A percentile compares a stretch with the other conserved stretches of the same genome.
Conservation (phyloP, 805 yeast genomes). For the Kodamaea neixiangensis region DNA sequence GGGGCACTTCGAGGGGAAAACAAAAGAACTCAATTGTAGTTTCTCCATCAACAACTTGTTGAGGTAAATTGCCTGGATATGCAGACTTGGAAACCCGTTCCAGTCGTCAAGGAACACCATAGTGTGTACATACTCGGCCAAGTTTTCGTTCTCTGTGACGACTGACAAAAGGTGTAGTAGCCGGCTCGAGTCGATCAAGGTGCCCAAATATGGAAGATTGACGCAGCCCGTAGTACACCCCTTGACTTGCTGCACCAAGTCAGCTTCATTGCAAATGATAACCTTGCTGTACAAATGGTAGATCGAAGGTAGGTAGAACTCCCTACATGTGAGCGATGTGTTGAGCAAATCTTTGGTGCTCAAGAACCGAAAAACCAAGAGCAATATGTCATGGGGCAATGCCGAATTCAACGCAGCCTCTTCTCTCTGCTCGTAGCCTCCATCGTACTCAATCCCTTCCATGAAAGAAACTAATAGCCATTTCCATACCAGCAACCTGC, state of each 20-base stretch:
- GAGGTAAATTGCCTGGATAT: neutral
- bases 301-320: conserved; percentile 29
- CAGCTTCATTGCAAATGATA: conserved; percentile 18
- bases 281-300: conserved; percentile 24
- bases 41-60: neutral
- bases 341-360: conserved; percentile 23
- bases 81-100: conserved; percentile 4
- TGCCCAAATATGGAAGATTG: conserved; percentile 18
- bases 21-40: conserved; percentile 2
- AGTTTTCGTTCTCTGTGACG: conserved; percentile 12
- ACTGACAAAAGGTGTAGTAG: conserved; percentile 15
- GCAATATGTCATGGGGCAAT: conserved; percentile 12
- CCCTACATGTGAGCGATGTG: conserved; percentile 21
- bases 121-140: conserved; percentile 15
- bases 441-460: neutral
- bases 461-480: neutral
- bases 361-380: conserved; percentile 21
- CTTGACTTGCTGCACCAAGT: conserved; percentile 6
- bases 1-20: conserved; percentile 5
- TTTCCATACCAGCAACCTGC: neutral
- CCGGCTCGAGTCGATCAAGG: conserved; percentile 17
- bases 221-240: conserved; percentile 13
- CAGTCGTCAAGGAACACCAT: conserved; percentile 12
- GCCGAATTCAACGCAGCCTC: neutral
- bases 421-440: neutral